Conservation (phyloP, 179 eudicot species). For the Actinidia chinensis region DNA sequence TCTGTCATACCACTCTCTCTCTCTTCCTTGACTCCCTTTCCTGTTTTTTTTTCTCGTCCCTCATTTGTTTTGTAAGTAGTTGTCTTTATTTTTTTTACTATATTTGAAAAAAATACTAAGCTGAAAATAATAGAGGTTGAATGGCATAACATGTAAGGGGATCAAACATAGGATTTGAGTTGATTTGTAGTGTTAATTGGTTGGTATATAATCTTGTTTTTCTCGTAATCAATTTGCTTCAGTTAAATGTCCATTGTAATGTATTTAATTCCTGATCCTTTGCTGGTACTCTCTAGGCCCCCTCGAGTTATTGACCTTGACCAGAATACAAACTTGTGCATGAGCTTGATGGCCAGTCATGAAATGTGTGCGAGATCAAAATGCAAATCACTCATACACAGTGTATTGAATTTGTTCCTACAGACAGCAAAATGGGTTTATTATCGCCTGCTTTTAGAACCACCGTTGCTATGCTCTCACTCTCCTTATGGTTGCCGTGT, state of each 20-base stretch:
- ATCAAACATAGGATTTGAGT: too few relatives aligned
- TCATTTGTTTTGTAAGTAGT: too few relatives aligned
- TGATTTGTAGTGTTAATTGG: too few relatives aligned
- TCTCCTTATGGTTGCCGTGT: constrained; percentile 98
- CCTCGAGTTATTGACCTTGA: constrained; percentile 92
- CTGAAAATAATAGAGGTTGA: too few relatives aligned
- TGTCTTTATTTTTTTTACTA: too few relatives aligned
- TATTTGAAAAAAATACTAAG: too few relatives aligned
- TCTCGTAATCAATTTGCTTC: background rate
- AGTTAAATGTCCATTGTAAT: background rate
- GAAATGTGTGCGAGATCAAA: constrained; percentile 89
- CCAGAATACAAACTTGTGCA: constrained; percentile 69
- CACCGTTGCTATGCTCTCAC: constrained; percentile 76
- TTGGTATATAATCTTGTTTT: background rate
- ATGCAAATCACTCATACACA: constrained; percentile 91
- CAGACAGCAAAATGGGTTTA: constrained; percentile 61
- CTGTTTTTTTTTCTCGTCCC: too few relatives aligned
- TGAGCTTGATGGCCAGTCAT: constrained; percentile 89
- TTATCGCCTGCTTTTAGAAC: constrained; percentile 72
- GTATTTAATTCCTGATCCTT: background rate
- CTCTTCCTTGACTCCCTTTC: too few relatives aligned
- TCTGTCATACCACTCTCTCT: too few relatives aligned
- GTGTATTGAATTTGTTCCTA: constrained; percentile 79
- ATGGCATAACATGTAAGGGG: too few relatives aligned
- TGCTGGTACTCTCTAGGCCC: constrained; percentile 49